Conservation (phyloP, 2,329 filamentous ascomycete species). For the Exophiala spinifera region DNA sequence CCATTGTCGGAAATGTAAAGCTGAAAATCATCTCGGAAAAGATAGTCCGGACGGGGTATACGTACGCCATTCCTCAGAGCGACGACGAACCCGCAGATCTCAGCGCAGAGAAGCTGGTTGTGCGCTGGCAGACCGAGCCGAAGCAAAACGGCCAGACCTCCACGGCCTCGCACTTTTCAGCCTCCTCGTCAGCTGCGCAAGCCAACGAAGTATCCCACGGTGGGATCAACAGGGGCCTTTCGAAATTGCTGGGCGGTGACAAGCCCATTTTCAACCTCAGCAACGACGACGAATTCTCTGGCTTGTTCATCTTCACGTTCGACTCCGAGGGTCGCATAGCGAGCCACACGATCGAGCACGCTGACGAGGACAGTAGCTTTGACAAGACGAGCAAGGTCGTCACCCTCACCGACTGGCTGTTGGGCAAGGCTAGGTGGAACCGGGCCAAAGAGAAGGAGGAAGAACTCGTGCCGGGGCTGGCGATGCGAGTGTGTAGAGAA, state of each 20-base stretch:
- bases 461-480: conserved; percentile 27
- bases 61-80: conserved; percentile 30
- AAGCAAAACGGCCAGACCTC: conserved; percentile 28
- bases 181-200: conserved; percentile 19
- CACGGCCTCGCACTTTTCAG: conserved; percentile 21
- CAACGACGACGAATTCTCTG: conserved; percentile 69
- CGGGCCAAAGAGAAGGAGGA: conserved; percentile 38
- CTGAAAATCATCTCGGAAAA: conserved; percentile 86
- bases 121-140: conserved; percentile 75
- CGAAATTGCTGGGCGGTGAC: conserved; percentile 52
- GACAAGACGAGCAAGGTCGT: conserved; percentile 83
- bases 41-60: conserved; percentile 62
- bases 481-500: conserved; percentile 28
- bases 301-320: conserved; percentile 94
- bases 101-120: conserved; percentile 73
- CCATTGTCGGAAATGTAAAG: conserved; percentile 83
- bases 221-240: conserved; percentile 41
- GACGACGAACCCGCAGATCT: conserved; percentile 35
- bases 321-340: conserved; percentile 79
- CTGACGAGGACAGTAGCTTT: conserved; percentile 77
- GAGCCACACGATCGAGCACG: conserved; percentile 91
- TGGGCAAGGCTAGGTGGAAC: conserved; percentile 66
- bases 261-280: conserved; percentile 48
- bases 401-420: conserved; percentile 88
- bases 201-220: conserved; percentile 15